phyloP scores from a whole-genome alignment of 345 rosid genomes.

The Syzygium grande region DNA sequence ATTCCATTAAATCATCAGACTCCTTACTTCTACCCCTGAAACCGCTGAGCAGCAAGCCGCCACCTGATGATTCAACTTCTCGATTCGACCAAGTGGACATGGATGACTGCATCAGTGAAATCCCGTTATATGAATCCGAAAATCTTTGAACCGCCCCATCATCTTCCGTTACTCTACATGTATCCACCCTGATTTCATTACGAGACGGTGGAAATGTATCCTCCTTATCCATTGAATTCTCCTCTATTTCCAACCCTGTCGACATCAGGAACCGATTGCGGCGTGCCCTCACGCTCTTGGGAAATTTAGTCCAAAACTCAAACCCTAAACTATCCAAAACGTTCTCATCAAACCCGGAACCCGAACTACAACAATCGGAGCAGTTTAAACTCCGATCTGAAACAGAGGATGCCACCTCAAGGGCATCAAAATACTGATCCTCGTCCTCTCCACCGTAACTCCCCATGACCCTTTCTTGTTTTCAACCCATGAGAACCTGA shows the following conservation, averaged over 20 bases:
- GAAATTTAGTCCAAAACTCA: constrained; percentile 44
- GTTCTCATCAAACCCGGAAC: constrained; percentile 6
- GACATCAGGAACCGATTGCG: constrained; percentile 26
- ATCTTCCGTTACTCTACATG: constrained; percentile 16
- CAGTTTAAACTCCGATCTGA: constrained; percentile 38
- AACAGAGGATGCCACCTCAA: constrained; percentile 43
- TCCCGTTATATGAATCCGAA: constrained; percentile 15
- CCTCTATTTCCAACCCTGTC: constrained; percentile 25
- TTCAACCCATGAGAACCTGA: constrained; percentile 23
- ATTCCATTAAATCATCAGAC: constrained; percentile 29
- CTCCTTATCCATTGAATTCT: constrained; percentile 10
- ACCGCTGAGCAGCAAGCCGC: constrained; percentile 6
- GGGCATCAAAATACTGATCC: constrained; percentile 48
- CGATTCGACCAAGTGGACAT: constrained; percentile 13
- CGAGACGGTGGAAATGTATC: constrained; percentile 1
- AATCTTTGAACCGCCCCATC: constrained; percentile 23
- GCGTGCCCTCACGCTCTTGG: constrained; percentile 47
- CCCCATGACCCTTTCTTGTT: constrained; percentile 15
- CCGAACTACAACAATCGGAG: constrained; percentile 22
- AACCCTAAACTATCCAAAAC: constrained; percentile 10
- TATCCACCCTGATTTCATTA: constrained; percentile 7
- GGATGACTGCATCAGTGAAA: constrained; percentile 15
- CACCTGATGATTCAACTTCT: constrained; percentile 19
- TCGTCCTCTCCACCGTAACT: constrained; percentile 27
- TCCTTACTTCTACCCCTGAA: constrained; percentile 12